These are phyloP conservation scores for Aspergillus brasiliensis DNA, from an alignment of 2,329 filamentous ascomycete species.

Conservation along the genomic window DNA sequence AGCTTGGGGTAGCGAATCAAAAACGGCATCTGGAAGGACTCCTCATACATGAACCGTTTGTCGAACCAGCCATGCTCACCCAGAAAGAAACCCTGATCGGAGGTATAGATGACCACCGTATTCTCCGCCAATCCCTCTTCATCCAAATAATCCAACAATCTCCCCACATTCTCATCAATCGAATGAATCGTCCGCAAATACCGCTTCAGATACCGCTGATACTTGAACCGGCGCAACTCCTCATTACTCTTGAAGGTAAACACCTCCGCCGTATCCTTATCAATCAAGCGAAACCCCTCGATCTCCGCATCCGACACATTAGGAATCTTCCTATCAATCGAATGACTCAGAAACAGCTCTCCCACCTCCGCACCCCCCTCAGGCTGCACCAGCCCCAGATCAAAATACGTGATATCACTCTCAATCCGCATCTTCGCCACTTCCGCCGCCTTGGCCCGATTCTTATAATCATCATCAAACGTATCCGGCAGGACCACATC, in stretches of 20 bases:
- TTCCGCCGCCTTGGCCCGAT: constrained; percentile 53
- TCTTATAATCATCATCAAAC: constrained; percentile 58
- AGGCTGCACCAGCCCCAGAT: constrained; percentile 55
- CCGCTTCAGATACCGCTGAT: constrained; percentile 59
- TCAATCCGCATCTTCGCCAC: constrained; percentile 56
- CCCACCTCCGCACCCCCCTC: constrained; percentile 43
- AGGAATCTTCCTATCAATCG: constrained; percentile 3
- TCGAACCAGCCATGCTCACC: constrained; percentile 62
- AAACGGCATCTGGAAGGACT: constrained; percentile 60
- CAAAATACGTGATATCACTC: constrained; percentile 54
- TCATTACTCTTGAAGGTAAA: constrained; percentile 48
- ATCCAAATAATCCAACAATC: constrained; percentile 52
- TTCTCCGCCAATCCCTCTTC: constrained; percentile 44
- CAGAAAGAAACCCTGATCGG: constrained; percentile 59
- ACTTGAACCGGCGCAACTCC: constrained; percentile 57
- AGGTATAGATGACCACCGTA: constrained; percentile 57
- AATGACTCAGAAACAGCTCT: not conserved
- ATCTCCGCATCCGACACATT: not conserved
- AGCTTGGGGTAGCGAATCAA: constrained; percentile 50
- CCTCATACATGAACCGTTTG: constrained; percentile 62
- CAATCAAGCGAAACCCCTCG: not conserved
- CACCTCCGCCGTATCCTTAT: constrained; percentile 48
- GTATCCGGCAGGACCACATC: constrained; percentile 54
- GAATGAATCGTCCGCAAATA: constrained; percentile 57
- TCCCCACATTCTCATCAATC: constrained; percentile 57